Evolutionary conservation across 129 eudicot genomes (phyloP).

Genomic region (Flaveria sonorensis): DNA sequence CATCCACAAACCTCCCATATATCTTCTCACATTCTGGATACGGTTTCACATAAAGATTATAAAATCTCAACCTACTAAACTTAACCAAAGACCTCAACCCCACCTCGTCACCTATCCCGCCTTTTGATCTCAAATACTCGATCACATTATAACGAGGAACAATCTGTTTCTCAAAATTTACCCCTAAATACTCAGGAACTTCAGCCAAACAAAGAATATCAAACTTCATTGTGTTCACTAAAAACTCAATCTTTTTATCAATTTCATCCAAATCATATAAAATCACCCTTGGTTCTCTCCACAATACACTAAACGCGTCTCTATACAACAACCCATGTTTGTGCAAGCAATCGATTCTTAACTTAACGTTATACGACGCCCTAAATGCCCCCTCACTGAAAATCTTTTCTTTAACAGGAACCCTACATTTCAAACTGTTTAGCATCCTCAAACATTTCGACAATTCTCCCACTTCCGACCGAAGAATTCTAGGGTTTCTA

Average conservation of each 20-base stretch:
- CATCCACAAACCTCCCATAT: conserved; percentile 63
- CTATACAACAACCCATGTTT: conserved; percentile 64
- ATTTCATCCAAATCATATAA: conserved; percentile 61
- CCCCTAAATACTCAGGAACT: conserved; percentile 85
- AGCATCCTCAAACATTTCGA: conserved; percentile 67
- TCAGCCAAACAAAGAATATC: conserved; percentile 64
- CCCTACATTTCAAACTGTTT: conserved; percentile 66
- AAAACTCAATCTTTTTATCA: conserved; percentile 71
- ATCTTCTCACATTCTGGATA: conserved; percentile 85
- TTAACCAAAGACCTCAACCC: conserved; percentile 66
- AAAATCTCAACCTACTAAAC: conserved; percentile 72
- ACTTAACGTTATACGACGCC: conserved; percentile 66
- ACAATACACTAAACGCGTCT: conserved; percentile 69
- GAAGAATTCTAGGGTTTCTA: conserved; percentile 64
- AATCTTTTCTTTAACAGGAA: conserved; percentile 54
- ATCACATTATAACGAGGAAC: conserved; percentile 83
- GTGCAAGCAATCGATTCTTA: conserved; percentile 75
- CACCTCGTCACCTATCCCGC: conserved; percentile 73
- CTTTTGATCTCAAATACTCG: conserved; percentile 72
- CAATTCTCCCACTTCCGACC: conserved; percentile 79
- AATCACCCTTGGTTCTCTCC: conserved; percentile 80
- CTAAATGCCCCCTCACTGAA: conserved; percentile 57
- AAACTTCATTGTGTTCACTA: conserved; percentile 56
- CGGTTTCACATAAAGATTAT: conserved; percentile 90
- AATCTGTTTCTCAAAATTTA: conserved; percentile 77